Evolutionary conservation across 208 protist species (phyloP).

Genomic region (Phytomonas sp.): DNA sequence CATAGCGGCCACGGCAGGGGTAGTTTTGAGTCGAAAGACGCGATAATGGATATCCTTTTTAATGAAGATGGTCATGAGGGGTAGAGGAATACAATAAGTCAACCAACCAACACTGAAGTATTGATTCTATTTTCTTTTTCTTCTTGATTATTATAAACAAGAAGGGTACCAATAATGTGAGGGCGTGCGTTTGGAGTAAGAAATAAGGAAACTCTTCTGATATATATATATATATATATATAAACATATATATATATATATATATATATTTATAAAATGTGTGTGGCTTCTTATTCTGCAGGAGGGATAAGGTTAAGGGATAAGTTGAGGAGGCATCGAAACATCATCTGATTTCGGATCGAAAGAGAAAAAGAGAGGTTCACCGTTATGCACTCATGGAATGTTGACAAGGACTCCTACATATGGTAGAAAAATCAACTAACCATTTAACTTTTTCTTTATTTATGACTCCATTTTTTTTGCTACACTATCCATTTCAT

Average conservation of each 20-base stretch:
- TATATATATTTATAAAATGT: background rate
- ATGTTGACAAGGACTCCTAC: background rate
- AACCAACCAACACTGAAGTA: background rate
- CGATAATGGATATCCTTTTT: conserved; percentile 5
- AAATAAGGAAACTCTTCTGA: background rate
- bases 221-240: background rate
- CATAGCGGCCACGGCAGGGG: conserved; percentile 18
- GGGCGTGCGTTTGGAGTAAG: background rate
- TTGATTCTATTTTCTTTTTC: background rate
- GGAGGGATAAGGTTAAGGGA: background rate
- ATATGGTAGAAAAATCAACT: background rate
- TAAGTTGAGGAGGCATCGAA: background rate
- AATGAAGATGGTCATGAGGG: background rate
- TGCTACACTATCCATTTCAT: background rate
- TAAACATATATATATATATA: background rate
- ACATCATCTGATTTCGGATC: background rate
- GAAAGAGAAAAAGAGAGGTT: background rate
- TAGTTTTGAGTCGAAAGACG: conserved; percentile 20
- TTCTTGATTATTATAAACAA: background rate
- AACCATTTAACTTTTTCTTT: background rate
- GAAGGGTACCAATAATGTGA: background rate
- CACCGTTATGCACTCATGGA: background rate
- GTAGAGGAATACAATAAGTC: background rate
- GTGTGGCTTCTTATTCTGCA: background rate
- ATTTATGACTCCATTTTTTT: background rate